Evolutionary conservation across 768 basidiomycete genomes (phyloP).

Genomic region (Omphalotus guepiniiformis): DNA sequence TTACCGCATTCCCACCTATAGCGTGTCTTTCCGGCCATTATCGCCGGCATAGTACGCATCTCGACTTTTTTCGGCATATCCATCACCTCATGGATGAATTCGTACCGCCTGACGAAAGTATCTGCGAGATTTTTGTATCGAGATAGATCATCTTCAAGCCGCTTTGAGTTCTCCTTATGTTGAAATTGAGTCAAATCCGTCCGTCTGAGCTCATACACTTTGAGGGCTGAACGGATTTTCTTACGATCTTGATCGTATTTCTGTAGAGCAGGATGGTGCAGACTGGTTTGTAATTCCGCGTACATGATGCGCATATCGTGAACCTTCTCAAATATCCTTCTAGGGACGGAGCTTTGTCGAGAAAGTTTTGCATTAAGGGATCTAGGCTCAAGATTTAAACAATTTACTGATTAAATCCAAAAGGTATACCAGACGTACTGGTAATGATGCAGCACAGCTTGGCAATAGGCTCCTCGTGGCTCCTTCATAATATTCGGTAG

Average conservation of each 20-base stretch:
- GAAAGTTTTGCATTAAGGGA: constrained; percentile 10
- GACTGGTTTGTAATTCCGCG: constrained; percentile 12
- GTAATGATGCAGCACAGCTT: constrained; percentile 15
- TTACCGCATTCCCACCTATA: constrained; percentile 17
- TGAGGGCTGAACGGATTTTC: constrained; percentile 9
- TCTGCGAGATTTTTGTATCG: constrained; percentile 9
- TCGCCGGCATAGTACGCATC: constrained; percentile 1
- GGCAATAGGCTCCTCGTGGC: constrained; percentile 11
- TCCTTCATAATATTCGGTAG: constrained; percentile 12
- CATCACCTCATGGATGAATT: constrained; percentile 13
- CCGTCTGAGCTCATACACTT: constrained; percentile 12
- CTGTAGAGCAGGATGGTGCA: constrained; percentile 15
- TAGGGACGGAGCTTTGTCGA: constrained; percentile 8
- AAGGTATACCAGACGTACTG: constrained; percentile 6
- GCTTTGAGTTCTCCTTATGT: constrained; percentile 1
- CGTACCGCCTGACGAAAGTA: constrained; percentile 10
- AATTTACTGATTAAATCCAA: neutral
- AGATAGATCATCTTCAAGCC: constrained; percentile 9
- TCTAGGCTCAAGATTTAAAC: neutral
- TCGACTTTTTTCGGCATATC: constrained; percentile 10
- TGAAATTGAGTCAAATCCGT: constrained; percentile 5
- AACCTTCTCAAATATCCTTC: constrained; percentile 11
- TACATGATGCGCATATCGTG: constrained; percentile 12
- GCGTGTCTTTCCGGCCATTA: neutral
- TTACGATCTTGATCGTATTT: constrained; percentile 2